phyloP scores from a whole-genome alignment of 805 yeast species.

The Ogataea polymorpha region DNA sequence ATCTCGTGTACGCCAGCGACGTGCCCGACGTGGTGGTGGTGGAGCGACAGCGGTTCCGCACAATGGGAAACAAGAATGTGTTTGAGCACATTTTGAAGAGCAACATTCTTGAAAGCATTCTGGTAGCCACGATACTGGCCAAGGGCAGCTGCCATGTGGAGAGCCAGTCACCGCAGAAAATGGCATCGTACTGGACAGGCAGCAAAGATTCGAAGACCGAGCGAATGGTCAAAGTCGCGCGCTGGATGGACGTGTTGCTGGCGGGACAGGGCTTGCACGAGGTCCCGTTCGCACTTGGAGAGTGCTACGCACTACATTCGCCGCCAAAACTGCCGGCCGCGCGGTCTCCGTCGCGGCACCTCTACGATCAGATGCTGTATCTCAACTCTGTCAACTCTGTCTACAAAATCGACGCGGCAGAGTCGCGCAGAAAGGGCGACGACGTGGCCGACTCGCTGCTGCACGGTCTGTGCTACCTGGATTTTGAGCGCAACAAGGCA shows the following conservation, averaged over 20 bases:
- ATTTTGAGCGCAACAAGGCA: slow-evolving; percentile 39
- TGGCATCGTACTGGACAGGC: slow-evolving; percentile 33
- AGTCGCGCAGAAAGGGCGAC: slow-evolving; percentile 45
- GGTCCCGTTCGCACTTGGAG: slow-evolving; percentile 6
- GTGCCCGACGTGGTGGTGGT: slow-evolving; percentile 43
- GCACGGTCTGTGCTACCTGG: slow-evolving; percentile 52
- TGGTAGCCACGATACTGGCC: slow-evolving; percentile 27
- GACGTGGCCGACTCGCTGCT: slow-evolving; percentile 65
- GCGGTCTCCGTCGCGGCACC: slow-evolving; percentile 19
- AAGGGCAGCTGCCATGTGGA: slow-evolving; percentile 11
- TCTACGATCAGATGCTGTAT: slow-evolving; percentile 26
- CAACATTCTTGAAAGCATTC: slow-evolving; percentile 52
- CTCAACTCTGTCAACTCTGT: slow-evolving; percentile 21
- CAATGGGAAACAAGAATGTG: slow-evolving; percentile 43
- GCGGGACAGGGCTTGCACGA: background rate
- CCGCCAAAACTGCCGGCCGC: background rate
- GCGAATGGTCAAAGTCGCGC: slow-evolving; percentile 25
- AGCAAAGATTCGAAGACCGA: slow-evolving; percentile 22
- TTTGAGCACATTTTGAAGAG: slow-evolving; percentile 50
- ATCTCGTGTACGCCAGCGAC: slow-evolving; percentile 14
- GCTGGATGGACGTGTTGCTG: slow-evolving; percentile 24
- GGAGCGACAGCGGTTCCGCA: slow-evolving; percentile 56
- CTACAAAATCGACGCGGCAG: slow-evolving; percentile 8
- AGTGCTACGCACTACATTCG: background rate
- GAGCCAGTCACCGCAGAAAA: slow-evolving; percentile 27